A percentile compares a stretch with the other conserved stretches of the same genome.
These are phyloP conservation scores for Fonsecaea erecta DNA, from an alignment of 2,329 filamentous ascomycete genomes.

Conservation along the genomic window DNA sequence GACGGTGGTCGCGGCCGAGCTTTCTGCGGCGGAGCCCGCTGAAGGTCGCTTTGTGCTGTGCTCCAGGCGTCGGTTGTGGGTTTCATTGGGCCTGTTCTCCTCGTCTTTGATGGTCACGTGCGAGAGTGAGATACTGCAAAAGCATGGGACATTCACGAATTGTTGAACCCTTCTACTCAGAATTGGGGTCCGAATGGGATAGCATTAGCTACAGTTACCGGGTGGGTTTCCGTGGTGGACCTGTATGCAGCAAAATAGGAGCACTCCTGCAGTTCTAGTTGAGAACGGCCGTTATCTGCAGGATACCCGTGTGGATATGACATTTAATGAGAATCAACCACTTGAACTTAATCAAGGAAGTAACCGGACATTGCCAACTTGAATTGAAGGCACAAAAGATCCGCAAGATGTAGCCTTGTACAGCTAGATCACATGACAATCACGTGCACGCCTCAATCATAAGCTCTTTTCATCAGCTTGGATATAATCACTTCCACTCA, in stretches of 20 bases:
- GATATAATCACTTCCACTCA: background rate
- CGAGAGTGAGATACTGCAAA: background rate
- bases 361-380: background rate
- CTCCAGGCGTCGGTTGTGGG: background rate
- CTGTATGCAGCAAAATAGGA: background rate
- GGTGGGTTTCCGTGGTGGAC: background rate
- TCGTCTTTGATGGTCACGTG: background rate
- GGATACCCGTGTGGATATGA: constrained; percentile 3
- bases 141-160: background rate
- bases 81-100: background rate
- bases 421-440: background rate
- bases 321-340: background rate
- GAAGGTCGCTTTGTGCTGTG: background rate
- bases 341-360: background rate
- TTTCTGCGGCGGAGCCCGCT: background rate
- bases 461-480: background rate
- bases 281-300: background rate
- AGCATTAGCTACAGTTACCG: background rate
- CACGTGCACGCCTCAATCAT: no score
- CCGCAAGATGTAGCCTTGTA: background rate
- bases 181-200: background rate
- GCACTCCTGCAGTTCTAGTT: background rate
- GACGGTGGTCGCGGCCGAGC: background rate
- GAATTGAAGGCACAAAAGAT: background rate
- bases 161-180: background rate